Conservation (phyloP, 768 basidiomycete species). For the Suillus americanus region DNA sequence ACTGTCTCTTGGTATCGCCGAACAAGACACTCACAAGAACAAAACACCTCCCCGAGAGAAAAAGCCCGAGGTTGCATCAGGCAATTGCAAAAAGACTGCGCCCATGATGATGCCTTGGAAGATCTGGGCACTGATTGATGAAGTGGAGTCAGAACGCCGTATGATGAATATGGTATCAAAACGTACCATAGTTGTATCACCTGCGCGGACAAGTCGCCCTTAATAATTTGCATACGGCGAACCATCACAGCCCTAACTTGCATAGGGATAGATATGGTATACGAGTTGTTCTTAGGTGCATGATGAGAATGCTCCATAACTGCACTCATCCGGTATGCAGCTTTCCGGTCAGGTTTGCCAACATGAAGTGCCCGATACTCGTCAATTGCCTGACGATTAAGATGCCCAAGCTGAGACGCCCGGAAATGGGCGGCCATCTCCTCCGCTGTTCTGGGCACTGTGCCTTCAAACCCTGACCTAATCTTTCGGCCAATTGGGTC, state of each 20-base stretch:
- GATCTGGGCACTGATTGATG: conserved; percentile 33
- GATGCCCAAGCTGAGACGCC: conserved; percentile 37
- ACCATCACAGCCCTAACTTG: conserved; percentile 45
- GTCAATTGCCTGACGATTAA: conserved; percentile 47
- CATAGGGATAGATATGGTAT: conserved; percentile 43
- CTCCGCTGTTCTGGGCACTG: conserved; percentile 50
- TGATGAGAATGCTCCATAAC: conserved; percentile 49
- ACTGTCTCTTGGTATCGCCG: conserved; percentile 31
- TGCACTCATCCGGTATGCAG: conserved; percentile 48
- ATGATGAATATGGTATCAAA: conserved; percentile 18
- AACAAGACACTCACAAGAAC: conserved; percentile 56
- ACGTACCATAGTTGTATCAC: conserved; percentile 34
- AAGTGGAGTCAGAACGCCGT: conserved; percentile 15
- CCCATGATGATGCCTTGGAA: conserved; percentile 23
- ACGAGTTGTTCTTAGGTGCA: conserved; percentile 40
- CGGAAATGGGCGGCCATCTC: conserved; percentile 56
- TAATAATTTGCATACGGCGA: conserved; percentile 45
- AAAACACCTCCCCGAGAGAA: conserved; percentile 71
- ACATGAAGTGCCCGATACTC: conserved; percentile 45
- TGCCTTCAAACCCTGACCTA: conserved; percentile 38
- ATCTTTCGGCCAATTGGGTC: conserved; percentile 58
- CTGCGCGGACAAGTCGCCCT: conserved; percentile 37
- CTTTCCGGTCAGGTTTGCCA: conserved; percentile 41
- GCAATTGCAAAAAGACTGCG: conserved; percentile 43
- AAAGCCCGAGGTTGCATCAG: conserved; percentile 31